Conservation (phyloP, 2,329 filamentous ascomycete genomes). For the Fusarium sp. region DNA sequence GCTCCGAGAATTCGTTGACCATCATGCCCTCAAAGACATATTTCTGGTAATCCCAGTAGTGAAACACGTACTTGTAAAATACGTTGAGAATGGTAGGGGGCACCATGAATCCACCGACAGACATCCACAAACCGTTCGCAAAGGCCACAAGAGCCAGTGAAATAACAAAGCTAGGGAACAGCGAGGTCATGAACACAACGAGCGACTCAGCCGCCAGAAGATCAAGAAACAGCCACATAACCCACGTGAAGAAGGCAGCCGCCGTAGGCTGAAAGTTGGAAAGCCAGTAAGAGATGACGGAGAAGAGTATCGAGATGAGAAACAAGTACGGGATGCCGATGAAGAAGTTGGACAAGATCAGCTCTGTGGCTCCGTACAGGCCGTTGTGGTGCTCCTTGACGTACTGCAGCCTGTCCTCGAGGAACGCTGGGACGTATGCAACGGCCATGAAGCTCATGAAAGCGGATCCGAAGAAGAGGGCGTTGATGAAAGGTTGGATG, state of each 20-base stretch:
- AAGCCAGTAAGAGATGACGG: slow-evolving; percentile 82
- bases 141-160: slow-evolving; percentile 84
- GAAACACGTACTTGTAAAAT: slow-evolving; percentile 89
- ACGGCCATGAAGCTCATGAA: slow-evolving; percentile 88
- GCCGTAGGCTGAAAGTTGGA: slow-evolving; percentile 77
- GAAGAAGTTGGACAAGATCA: slow-evolving; percentile 83
- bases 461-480: slow-evolving; percentile 80
- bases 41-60: slow-evolving; percentile 88
- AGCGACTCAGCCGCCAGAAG: slow-evolving; percentile 84
- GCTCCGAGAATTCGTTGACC: slow-evolving; percentile 82
- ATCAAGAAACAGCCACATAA: slow-evolving; percentile 88
- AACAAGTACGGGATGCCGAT: slow-evolving; percentile 87
- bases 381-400: slow-evolving; percentile 81
- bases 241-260: slow-evolving; percentile 78
- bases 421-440: slow-evolving; percentile 85
- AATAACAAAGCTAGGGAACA: slow-evolving; percentile 85
- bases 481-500: slow-evolving; percentile 86
- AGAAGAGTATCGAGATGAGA: slow-evolving; percentile 80
- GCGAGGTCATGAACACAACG: slow-evolving; percentile 78
- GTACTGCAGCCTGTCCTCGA: slow-evolving; percentile 63
- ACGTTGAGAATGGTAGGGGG: slow-evolving; percentile 77
- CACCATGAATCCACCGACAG: slow-evolving; percentile 85
- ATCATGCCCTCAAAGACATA: slow-evolving; percentile 95
- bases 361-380: slow-evolving; percentile 78
- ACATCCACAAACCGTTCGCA: slow-evolving; percentile 92